Evolutionary conservation across 768 basidiomycete species (phyloP), one percentile per base, ranked within the genome.

Genomic region (Phallus indusiatus): DNA sequence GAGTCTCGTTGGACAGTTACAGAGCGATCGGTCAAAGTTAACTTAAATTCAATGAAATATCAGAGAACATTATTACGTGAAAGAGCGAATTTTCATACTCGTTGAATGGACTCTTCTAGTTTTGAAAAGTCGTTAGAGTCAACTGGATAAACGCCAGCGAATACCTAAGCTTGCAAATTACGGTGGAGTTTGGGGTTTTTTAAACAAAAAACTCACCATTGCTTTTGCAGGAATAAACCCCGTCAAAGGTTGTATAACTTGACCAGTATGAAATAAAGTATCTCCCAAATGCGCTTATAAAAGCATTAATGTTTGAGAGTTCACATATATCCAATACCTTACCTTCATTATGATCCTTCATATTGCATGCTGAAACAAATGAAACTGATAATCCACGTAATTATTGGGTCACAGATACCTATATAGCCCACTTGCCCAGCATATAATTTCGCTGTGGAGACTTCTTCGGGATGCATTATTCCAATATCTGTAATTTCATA

Each of bases 261-360:
- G 78, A 20, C 90, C 88, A 10, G 83, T 78, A 14, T 79, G 84
- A 71, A 92, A 81, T 54, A 98, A 76, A 1, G 96, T 99, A 67
- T 99, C 96, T 47, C 96, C 96, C 62, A 98, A 86, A 67, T 88
- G 86, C 21, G 94, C 94, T 96, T 65, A 53, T 53, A 51, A 1
- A 16, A 21, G 47, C 36, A 50, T 46, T 22, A 53, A 52, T 46
- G 12, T 9, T 47, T 20, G 1, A 54, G 28, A 20, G 28, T 22
- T 54, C 21, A 24, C 22, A 34, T 14, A 17, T 12, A 54, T 22
- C 58, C 34, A 53, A 8, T 12, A 14, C 54, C 67, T 47, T 58
- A 93, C 94, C 94, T 77, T 98, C 93, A 14, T 88, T 83, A 10
- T 90, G 89, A 65, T 96, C 88, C 70, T 97, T 99, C 95, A 99